Base-by-base conservation (phyloP, 2,329 filamentous ascomycete species). In the Aureobasidium namibiae region DNA sequence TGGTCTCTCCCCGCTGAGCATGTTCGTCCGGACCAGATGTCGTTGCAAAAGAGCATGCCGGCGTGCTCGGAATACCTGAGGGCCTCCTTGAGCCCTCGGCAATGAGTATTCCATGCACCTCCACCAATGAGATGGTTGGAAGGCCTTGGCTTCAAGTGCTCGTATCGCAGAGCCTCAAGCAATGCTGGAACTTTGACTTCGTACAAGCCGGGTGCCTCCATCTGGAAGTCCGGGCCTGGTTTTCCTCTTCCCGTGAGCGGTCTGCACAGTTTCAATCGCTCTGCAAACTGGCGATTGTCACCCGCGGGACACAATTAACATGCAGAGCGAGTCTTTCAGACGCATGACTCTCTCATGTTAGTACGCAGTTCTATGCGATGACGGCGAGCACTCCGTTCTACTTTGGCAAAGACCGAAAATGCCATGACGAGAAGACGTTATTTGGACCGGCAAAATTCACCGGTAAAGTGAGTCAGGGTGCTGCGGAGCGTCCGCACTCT, bases 391-490 rank as follows among this genome's bases (percentile, higher is more conserved):
- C 34, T 39, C 48, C 48, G 33, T 21, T 29, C n/a, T 34, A 18
- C 29, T 34, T 9, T 16, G 21, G 8, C n/a, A 46, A 11, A 24
- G 34, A 4, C n/a, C n/a, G n/a, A 39, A 14, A 24, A 18, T n/a
- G 1, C 38, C 31, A 24, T 24, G 36, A 45, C 41, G 23, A 48
- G 42, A 38, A 41, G 54, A 57, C 54, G 42, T 57, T 23, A 21
- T 11, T 11, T 14, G 39, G 13, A 24, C 29, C 54, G 54, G 54
- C 36, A 57, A 57, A 46, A 46, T 8, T n/a, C 41, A 48, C 54
- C 54, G 42, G 54, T 24, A 57, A 31, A 57, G 53, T 39, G 54
- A 57, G 42, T 57, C 54, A 57, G 24, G 14, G 38, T 16, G 18
- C n/a, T 56, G 52, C 31, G 52, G 52, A 56, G 52, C 52, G 14